Evolutionary conservation across 2,329 filamentous ascomycete genomes (phyloP).

Genomic region (Dendrostoma leiphaemia): DNA sequence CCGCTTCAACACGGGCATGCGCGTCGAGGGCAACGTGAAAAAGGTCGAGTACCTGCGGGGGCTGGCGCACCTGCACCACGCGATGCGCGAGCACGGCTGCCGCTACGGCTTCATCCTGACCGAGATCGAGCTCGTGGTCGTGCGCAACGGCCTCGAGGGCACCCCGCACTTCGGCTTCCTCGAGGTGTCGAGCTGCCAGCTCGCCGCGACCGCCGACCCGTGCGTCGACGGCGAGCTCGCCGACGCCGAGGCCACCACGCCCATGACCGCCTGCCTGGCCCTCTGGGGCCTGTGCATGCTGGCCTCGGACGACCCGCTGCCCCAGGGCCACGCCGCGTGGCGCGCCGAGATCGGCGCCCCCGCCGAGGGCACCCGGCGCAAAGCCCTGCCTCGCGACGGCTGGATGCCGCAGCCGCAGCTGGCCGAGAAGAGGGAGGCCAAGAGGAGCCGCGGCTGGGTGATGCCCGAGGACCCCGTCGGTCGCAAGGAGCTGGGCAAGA

Average conservation of each 20-base stretch:
- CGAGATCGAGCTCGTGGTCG: conserved; percentile 90
- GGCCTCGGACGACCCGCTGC: conserved; percentile 31
- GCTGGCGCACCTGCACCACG: conserved; percentile 80
- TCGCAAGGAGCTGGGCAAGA: conserved; percentile 68
- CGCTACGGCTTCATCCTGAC: conserved; percentile 96
- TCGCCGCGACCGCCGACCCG: conserved; percentile 36
- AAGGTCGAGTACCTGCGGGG: conserved; percentile 87
- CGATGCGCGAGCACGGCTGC: conserved; percentile 90
- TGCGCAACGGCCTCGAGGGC: conserved; percentile 71
- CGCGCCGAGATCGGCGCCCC: conserved; percentile 72
- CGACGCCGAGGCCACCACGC: conserved; percentile 30
- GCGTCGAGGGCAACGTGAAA: conserved; percentile 78
- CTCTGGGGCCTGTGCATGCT: conserved; percentile 70
- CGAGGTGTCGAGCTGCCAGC: conserved; percentile 66
- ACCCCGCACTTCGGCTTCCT: conserved; percentile 86
- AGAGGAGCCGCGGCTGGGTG: conserved; percentile 71
- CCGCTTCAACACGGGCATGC: conserved; percentile 94
- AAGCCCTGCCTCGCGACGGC: conserved; percentile 65
- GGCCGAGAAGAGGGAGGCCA: conserved; percentile 74
- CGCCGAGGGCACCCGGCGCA: conserved; percentile 68
- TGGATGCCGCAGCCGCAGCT: conserved; percentile 76
- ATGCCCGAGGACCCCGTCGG: conserved; percentile 72
- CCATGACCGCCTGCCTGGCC: conserved; percentile 69
- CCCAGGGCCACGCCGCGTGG: conserved; percentile 57
- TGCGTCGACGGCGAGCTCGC: conserved; percentile 22